phyloP scores from a whole-genome alignment of 139 green algal species.

The Auxenochlorella pyrenoidosa region DNA sequence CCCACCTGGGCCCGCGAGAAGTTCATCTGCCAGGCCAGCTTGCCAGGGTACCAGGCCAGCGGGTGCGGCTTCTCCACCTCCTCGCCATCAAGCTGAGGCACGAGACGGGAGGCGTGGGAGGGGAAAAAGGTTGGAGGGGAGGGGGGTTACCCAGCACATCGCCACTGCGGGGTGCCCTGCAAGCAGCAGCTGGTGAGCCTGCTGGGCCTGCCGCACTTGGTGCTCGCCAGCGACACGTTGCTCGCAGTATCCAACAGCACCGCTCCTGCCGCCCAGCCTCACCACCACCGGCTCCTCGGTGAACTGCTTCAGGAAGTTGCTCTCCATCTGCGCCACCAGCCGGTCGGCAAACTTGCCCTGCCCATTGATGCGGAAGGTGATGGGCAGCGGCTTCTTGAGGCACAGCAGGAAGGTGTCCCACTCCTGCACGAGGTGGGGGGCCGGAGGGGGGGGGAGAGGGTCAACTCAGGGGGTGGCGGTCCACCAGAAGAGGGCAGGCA shows the following conservation, averaged over 20 bases:
- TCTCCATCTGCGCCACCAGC: constrained; percentile 77
- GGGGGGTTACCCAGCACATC: no score
- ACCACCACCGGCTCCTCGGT: constrained; percentile 18
- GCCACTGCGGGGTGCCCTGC: no score
- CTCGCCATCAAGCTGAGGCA: constrained; percentile 63
- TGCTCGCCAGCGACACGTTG: background rate
- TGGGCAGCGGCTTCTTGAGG: constrained; percentile 85
- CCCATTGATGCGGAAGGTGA: constrained; percentile 99
- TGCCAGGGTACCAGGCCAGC: constrained; percentile 95
- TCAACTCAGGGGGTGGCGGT: background rate
- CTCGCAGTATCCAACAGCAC: background rate
- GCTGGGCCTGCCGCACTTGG: no score
- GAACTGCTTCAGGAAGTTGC: constrained; percentile 79
- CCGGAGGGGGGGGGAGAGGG: background rate
- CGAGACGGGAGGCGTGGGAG: no score
- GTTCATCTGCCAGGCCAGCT: constrained; percentile 93
- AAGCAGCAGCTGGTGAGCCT: no score
- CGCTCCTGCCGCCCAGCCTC: no score
- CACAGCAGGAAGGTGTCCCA: constrained; percentile 89
- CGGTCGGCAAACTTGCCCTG: constrained; percentile 81
- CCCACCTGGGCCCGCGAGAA: constrained; percentile 80
- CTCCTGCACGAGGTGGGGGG: constrained; percentile 54
- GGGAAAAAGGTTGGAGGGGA: no score
- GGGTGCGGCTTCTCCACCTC: constrained; percentile 68
- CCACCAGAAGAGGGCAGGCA: background rate